Conservation (phyloP, 768 basidiomycete species). For the Paxillus rubicundulus region DNA sequence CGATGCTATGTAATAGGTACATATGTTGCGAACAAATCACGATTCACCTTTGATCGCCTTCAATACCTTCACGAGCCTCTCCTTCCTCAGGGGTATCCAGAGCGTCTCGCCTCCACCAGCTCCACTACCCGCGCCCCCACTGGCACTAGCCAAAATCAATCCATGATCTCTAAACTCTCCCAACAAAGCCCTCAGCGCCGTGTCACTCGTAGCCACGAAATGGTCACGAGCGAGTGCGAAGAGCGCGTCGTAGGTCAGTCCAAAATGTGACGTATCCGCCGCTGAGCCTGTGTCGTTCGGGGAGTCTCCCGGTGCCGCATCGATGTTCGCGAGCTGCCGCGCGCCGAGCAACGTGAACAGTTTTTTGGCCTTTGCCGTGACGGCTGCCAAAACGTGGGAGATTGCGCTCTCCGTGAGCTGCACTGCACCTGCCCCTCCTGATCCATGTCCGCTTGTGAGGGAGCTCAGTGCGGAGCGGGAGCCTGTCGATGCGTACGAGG, state of each 20-base stretch:
- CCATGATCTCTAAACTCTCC: constrained; percentile 92
- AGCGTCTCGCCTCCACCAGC: constrained; percentile 57
- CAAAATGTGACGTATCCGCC: constrained; percentile 43
- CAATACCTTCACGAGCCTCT: constrained; percentile 57
- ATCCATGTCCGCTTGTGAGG: constrained; percentile 20
- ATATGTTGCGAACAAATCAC: constrained; percentile 7
- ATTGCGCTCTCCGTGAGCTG: constrained; percentile 75
- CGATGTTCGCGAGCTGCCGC: constrained; percentile 63
- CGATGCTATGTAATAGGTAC: not conserved
- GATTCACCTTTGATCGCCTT: constrained; percentile 24
- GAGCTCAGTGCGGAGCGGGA: constrained; percentile 14
- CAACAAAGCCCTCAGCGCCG: constrained; percentile 74
- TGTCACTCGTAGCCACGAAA: constrained; percentile 88
- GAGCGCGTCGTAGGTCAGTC: constrained; percentile 61
- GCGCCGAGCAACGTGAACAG: constrained; percentile 71
- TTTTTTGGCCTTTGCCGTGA: constrained; percentile 83
- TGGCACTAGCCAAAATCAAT: constrained; percentile 54
- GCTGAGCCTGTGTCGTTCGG: not conserved
- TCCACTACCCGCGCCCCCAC: constrained; percentile 36
- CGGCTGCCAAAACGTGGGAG: constrained; percentile 78
- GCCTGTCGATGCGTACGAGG: constrained; percentile 34
- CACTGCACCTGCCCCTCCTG: constrained; percentile 30
- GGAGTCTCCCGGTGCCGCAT: constrained; percentile 12
- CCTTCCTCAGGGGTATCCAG: constrained; percentile 87
- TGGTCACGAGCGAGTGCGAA: constrained; percentile 75